A percentile compares a stretch with the other conserved stretches of the same genome.
Conservation (phyloP, 495 filamentous ascomycete genomes). For the Cenococcum geophilum region DNA sequence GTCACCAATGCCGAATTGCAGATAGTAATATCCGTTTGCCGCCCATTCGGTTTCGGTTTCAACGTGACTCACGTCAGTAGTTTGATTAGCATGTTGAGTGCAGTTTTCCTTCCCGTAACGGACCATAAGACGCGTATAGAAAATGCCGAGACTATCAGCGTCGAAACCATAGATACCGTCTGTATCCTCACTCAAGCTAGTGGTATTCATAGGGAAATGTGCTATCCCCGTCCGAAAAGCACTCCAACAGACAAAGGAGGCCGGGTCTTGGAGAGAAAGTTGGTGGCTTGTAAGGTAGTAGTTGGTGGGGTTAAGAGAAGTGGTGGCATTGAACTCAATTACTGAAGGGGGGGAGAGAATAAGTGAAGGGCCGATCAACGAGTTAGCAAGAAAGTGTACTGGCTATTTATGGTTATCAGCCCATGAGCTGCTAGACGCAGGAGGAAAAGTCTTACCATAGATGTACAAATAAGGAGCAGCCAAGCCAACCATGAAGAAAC, state of each 20-base stretch:
- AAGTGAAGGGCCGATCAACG: conserved; percentile 20
- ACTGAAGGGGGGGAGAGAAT: conserved; percentile 10
- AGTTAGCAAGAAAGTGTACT: conserved; percentile 10
- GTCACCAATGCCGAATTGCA: background rate
- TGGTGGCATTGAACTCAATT: conserved; percentile 14
- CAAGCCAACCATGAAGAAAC: conserved; percentile 20
- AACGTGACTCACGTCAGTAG: conserved; percentile 7
- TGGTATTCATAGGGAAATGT: conserved; percentile 1
- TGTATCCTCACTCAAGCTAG: conserved; percentile 3
- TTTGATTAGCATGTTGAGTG: conserved; percentile 10
- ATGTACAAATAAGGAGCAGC: conserved; percentile 21
- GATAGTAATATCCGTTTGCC: background rate
- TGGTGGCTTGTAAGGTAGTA: background rate
- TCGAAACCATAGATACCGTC: background rate
- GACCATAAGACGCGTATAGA: conserved; percentile 8
- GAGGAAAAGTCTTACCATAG: conserved; percentile 15
- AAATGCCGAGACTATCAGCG: background rate
- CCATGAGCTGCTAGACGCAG: background rate
- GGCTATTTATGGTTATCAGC: background rate
- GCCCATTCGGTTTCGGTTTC: conserved; percentile 1
- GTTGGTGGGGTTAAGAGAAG: background rate
- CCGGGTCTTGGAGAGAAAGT: background rate
- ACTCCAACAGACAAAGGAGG: conserved; percentile 25
- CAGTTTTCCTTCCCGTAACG: conserved; percentile 16
- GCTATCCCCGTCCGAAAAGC: conserved; percentile 19